Conservation (phyloP, 2,329 filamentous ascomycete species). For the Ceratocystis smalleyi region DNA sequence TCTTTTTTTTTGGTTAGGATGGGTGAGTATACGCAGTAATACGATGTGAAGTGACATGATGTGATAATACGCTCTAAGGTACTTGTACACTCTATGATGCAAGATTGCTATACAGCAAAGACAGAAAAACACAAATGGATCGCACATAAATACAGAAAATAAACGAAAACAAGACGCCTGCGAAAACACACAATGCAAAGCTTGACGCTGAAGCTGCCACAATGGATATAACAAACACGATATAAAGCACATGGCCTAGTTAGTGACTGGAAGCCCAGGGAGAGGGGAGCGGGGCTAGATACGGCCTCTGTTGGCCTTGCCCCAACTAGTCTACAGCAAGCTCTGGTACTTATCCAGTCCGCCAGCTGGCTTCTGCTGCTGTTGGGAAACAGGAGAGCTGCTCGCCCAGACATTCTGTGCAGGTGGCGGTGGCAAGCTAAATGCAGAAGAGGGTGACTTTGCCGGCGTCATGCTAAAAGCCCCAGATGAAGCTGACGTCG, state of each 20-base stretch:
- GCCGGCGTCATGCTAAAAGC: conserved; percentile 44
- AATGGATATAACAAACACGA: background rate
- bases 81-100: background rate
- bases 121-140: background rate
- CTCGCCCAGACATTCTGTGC: conserved; percentile 14
- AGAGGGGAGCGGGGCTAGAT: background rate
- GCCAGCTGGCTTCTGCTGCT: conserved; percentile 28
- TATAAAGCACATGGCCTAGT: background rate
- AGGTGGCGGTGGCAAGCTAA: conserved; percentile 35
- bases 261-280: no score
- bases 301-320: background rate
- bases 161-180: background rate
- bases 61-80: conserved; percentile 4
- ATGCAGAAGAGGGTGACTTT: conserved; percentile 24
- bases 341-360: conserved; percentile 56
- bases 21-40: no score
- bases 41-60: background rate
- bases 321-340: conserved; percentile 33
- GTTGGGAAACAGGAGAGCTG: conserved; percentile 21
- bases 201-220: background rate
- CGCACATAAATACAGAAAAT: background rate
- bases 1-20: background rate
- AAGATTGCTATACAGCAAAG: background rate
- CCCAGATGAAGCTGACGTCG: background rate
- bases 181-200: background rate